Percentiles rank a stretch among this genome's conserved stretches.
Evolutionary conservation across 257 asterid genomes (phyloP).

Genomic region (Linaria vulgaris): DNA sequence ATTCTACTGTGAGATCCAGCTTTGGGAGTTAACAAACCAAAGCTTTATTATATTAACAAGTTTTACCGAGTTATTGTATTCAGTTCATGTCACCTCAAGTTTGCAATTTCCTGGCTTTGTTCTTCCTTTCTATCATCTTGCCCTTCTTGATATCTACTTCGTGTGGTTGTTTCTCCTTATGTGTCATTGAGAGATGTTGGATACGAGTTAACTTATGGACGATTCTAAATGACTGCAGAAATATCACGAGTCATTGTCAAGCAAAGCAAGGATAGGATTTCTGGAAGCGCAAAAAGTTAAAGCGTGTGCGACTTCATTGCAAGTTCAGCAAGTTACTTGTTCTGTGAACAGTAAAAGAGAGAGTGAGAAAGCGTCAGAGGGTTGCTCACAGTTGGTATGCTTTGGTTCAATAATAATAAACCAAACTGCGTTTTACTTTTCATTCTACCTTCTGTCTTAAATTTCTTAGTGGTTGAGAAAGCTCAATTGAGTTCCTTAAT

Average conservation of each 20-base stretch:
- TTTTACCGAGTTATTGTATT: no score
- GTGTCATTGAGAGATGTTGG: neutral
- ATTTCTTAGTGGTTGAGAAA: neutral
- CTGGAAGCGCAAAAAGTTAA: no score
- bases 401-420: conserved; percentile 30
- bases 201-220: neutral
- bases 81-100: no score
- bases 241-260: conserved; percentile 34
- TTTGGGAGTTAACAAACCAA: no score
- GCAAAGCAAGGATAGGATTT: conserved; percentile 38
- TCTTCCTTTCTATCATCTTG: no score
- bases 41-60: no score
- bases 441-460: neutral
- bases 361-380: conserved; percentile 34
- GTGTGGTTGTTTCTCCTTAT: neutral
- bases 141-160: no score
- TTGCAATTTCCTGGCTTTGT: no score
- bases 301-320: no score
- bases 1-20: no score
- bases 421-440: conserved; percentile 19
- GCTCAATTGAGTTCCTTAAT: neutral
- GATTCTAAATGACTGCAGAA: conserved; percentile 24
- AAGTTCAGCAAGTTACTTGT: no score
- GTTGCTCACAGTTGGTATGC: conserved; percentile 29
- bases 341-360: conserved; percentile 36